These are phyloP conservation scores for Penicillium cinerascens DNA, from an alignment of 495 filamentous ascomycete species.

Conservation along the genomic window DNA sequence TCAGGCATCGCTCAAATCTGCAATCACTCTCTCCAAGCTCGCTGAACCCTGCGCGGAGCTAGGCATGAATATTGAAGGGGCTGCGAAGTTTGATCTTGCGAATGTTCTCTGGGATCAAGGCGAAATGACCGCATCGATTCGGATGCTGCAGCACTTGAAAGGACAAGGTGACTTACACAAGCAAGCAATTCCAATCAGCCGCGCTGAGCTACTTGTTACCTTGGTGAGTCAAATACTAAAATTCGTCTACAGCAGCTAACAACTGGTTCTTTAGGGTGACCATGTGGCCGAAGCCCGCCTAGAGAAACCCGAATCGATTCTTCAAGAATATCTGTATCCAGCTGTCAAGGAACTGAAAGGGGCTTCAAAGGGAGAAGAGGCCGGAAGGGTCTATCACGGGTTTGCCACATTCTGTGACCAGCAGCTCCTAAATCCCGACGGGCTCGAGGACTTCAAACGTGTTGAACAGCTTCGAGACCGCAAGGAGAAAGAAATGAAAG, in stretches of 20 bases:
- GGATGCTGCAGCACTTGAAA: conserved; percentile 75
- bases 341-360: conserved; percentile 77
- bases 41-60: conserved; percentile 60
- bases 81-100: conserved; percentile 72
- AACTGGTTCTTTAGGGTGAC: conserved; percentile 51
- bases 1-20: conserved; percentile 80
- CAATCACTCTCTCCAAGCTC: conserved; percentile 74
- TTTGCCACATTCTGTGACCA: conserved; percentile 94
- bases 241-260: conserved; percentile 14
- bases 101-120: conserved; percentile 94
- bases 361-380: conserved; percentile 64
- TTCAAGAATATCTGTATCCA: conserved; percentile 74
- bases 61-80: conserved; percentile 71
- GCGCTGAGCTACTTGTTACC: conserved; percentile 78
- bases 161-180: conserved; percentile 58
- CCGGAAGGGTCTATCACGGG: conserved; percentile 87
- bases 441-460: conserved; percentile 78
- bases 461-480: conserved; percentile 74
- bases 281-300: conserved; percentile 89
- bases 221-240: conserved; percentile 51
- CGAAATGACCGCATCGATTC: conserved; percentile 85
- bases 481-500: conserved; percentile 72
- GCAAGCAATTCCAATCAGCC: conserved; percentile 70
- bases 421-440: conserved; percentile 80
- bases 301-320: conserved; percentile 87